A percentile compares a stretch with the other conserved stretches of the same genome.
Evolutionary conservation across 106 monocot species (phyloP).

Genomic region (Dioscorea alata): DNA sequence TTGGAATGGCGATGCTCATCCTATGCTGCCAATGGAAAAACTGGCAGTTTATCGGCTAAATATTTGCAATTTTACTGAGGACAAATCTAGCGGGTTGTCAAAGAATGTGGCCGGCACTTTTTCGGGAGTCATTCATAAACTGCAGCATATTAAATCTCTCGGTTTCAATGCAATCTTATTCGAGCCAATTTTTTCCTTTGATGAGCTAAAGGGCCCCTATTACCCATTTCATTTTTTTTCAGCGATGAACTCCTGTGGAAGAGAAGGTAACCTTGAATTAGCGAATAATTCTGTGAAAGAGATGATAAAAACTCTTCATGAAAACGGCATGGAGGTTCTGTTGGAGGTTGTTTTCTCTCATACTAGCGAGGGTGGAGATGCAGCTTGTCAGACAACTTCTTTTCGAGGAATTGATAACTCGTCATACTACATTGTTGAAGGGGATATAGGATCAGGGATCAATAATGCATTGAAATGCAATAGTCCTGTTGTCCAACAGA

Average conservation of each 20-base stretch:
- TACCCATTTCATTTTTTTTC: slow-evolving; percentile 86
- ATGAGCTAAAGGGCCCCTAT: slow-evolving; percentile 65
- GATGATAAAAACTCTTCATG: slow-evolving; percentile 80
- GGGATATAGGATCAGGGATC: slow-evolving; percentile 20
- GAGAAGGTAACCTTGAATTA: slow-evolving; percentile 14
- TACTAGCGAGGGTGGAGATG: slow-evolving; percentile 61
- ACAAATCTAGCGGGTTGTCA: slow-evolving; percentile 45
- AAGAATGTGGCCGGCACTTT: slow-evolving; percentile 58
- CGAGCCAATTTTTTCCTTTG: slow-evolving; percentile 80
- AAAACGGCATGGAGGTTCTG: slow-evolving; percentile 72
- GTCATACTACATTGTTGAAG: slow-evolving; percentile 53
- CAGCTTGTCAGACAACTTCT: slow-evolving; percentile 31
- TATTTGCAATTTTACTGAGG: slow-evolving; percentile 56
- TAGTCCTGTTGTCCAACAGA: slow-evolving; percentile 46
- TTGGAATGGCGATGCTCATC: slow-evolving; percentile 58
- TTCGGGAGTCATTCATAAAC: slow-evolving; percentile 49
- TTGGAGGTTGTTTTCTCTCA: slow-evolving; percentile 75
- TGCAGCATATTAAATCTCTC: slow-evolving; percentile 58
- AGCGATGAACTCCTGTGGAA: slow-evolving; percentile 44
- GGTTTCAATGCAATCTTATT: slow-evolving; percentile 84
- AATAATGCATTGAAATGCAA: slow-evolving; percentile 51
- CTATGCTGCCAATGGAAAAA: slow-evolving; percentile 61
- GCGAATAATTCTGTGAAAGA: slow-evolving; percentile 60
- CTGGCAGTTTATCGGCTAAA: slow-evolving; percentile 75
- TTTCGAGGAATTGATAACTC: slow-evolving; percentile 83